Percentiles rank a stretch among this genome's conserved stretches.
phyloP scores from a whole-genome alignment of 495 filamentous ascomycete genomes.

The Glarea lozoyensis region DNA sequence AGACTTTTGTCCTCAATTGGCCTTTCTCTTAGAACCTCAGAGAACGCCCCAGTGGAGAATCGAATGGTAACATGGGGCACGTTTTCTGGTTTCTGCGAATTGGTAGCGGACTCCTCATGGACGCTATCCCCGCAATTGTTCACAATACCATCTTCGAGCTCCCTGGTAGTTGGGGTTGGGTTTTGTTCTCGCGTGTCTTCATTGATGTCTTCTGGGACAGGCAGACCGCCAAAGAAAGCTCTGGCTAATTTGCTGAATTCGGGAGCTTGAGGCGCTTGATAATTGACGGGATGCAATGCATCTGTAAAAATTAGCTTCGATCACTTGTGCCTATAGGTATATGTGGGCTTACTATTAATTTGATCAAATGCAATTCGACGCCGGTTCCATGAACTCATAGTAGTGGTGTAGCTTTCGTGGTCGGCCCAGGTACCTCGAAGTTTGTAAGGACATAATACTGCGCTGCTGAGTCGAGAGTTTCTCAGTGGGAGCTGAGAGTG shows the following conservation, averaged over 20 bases:
- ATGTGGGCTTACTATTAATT: neutral
- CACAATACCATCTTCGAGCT: neutral
- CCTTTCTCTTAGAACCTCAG: neutral
- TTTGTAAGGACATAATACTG: neutral
- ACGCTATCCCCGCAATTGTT: too few relatives aligned
- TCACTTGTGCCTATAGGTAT: neutral
- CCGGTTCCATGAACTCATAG: neutral
- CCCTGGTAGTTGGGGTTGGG: neutral
- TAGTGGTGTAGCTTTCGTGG: neutral
- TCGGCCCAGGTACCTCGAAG: neutral
- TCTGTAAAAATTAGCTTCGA: neutral
- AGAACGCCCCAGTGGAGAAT: neutral
- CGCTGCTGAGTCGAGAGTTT: neutral
- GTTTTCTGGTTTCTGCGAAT: too few relatives aligned
- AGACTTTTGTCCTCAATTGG: slow-evolving; percentile 1
- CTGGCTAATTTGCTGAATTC: neutral
- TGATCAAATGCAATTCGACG: neutral
- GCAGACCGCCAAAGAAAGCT: neutral
- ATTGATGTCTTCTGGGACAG: neutral
- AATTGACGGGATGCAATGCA: neutral
- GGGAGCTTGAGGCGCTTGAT: neutral
- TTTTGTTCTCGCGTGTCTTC: neutral
- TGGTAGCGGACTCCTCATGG: too few relatives aligned
- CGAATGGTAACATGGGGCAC: too few relatives aligned
- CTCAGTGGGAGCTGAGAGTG: too few relatives aligned